Conservation (phyloP, 2,329 filamentous ascomycete genomes). For the Alternaria ethzedia region DNA sequence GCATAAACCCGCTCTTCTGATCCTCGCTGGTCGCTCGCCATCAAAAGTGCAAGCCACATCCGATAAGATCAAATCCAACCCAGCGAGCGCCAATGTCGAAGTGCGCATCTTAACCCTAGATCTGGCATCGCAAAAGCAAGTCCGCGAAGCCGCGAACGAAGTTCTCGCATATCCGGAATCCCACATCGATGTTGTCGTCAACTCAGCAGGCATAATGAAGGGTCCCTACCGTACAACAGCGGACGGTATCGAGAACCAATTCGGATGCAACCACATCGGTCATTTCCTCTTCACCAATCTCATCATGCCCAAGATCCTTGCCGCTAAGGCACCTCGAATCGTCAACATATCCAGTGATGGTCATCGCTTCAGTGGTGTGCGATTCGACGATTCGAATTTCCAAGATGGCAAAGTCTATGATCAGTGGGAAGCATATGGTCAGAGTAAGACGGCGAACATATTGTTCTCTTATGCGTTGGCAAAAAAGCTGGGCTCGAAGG, state of each 20-base stretch:
- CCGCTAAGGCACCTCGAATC: conserved; percentile 41
- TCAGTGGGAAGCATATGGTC: conserved; percentile 56
- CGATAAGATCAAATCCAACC: conserved; percentile 41
- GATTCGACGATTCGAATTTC: conserved; percentile 55
- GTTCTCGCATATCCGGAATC: conserved; percentile 35
- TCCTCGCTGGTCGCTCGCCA: conserved; percentile 51
- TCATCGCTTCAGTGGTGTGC: conserved; percentile 48
- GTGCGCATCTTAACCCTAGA: conserved; percentile 44
- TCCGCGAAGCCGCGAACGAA: conserved; percentile 44
- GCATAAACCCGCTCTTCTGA: conserved; percentile 34
- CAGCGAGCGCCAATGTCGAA: conserved; percentile 41
- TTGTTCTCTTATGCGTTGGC: conserved; percentile 34
- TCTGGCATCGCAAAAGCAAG: conserved; percentile 44
- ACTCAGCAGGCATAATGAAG: conserved; percentile 51
- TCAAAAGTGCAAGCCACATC: conserved; percentile 51
- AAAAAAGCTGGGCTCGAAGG: conserved; percentile 27
- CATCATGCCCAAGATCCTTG: conserved; percentile 53
- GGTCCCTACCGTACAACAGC: conserved; percentile 32
- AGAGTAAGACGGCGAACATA: conserved; percentile 61
- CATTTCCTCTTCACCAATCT: conserved; percentile 57
- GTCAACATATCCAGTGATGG: conserved; percentile 53
- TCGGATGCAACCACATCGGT: conserved; percentile 59
- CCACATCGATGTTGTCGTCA: conserved; percentile 53
- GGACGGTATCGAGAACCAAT: conserved; percentile 49
- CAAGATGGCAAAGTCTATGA: conserved; percentile 50